Evolutionary conservation across 352 stramenopile genomes (phyloP), one percentile per base, ranked within the genome.

Genomic region (Phytophthora citrophthora): DNA sequence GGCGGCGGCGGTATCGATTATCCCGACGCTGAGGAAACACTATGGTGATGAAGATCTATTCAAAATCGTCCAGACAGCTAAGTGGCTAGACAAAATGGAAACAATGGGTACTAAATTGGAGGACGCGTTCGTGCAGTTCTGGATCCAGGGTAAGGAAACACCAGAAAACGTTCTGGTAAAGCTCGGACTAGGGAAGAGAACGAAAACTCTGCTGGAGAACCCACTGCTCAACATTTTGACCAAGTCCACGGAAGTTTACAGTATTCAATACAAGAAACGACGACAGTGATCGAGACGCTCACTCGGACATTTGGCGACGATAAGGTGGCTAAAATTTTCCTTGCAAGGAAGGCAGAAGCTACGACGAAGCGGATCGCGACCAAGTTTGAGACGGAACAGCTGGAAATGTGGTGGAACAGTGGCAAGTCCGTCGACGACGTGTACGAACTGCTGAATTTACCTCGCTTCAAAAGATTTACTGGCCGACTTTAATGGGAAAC

Each of bases 311-410:
- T 36, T 20, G 23, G 23, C 6, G 50, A 57, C 1, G 6, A 38
- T 26, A 18, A 4, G 5, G 11, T 51, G 11, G 13, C 16, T 15
- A 39, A 10, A 16, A 59, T 59, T 10, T 15, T 59, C 7, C 18
- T 26, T 7, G 26, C 15, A 10, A 1, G 51, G 5, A 58, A 41
- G 51, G 24, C 36, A 3, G 24, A 49, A 15, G 5, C 3, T 6
- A 18, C 9, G 9, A 58, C 51, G 23, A 27, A 46, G 18, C 23
- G n/a, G 15, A 20, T 58, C 15, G 51, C 51, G n/a, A 40, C 38
- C 4, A 16, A 48, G 4, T 36, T 48, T 20, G 34, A 58, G 36
- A 20, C 5, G 5, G 26, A 27, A 4, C 51, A 58, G 24, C 8
- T 58, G 13, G 15, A 16, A 23, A 12, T 29, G 5, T 58, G 51